Evolutionary conservation across 2,329 filamentous ascomycete species (phyloP).

Genomic region (Hymenoscyphus scutula): DNA sequence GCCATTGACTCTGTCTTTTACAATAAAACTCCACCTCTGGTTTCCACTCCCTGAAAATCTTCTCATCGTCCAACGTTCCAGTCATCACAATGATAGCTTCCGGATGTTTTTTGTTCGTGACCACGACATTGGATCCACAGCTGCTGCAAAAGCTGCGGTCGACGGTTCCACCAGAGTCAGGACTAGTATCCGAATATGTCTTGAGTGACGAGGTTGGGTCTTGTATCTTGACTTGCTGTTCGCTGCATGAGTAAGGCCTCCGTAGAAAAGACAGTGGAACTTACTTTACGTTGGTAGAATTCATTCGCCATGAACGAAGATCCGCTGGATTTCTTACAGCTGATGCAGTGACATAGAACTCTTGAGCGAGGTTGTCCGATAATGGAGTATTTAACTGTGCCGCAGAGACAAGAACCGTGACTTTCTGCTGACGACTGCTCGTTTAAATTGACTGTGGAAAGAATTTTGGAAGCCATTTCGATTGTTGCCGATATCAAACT

Average conservation of each 20-base stretch:
- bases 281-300: constrained; percentile 13
- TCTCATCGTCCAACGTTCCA: constrained; percentile 12
- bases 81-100: constrained; percentile 8
- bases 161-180: constrained; percentile 2
- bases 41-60: constrained; percentile 11
- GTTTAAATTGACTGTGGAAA: background rate
- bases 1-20: constrained; percentile 14
- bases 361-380: constrained; percentile 10
- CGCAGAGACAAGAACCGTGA: constrained; percentile 17
- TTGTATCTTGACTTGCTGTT: constrained; percentile 10
- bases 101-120: constrained; percentile 1
- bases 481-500: no score
- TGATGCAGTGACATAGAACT: constrained; percentile 16
- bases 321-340: constrained; percentile 18
- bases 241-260: background rate
- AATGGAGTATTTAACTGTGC: constrained; percentile 14
- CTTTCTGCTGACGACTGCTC: background rate
- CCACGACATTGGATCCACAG: constrained; percentile 17
- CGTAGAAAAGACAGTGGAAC: background rate
- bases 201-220: constrained; percentile 1
- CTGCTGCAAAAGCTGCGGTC: constrained; percentile 14
- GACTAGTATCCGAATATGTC: constrained; percentile 5
- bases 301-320: constrained; percentile 17
- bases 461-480: background rate
- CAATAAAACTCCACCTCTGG: constrained; percentile 17